phyloP scores from a whole-genome alignment of 1,139 yeast genomes.

The Petasospora rhodanensis region DNA sequence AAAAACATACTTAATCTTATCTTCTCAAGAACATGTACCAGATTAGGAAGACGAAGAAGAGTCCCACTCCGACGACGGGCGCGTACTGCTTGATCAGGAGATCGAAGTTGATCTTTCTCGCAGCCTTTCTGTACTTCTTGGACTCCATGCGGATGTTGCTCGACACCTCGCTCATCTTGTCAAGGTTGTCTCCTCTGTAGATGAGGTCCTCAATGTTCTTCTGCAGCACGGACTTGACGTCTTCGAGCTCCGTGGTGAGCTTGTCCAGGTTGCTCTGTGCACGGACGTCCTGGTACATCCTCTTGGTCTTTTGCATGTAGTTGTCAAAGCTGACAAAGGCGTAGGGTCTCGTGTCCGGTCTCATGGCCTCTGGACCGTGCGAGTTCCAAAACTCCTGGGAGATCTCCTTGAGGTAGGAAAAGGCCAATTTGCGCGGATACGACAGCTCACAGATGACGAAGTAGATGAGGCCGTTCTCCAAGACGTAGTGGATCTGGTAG shows the following conservation, averaged over 20 bases:
- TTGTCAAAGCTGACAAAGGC: conserved; percentile 84
- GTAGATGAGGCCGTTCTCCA: conserved; percentile 62
- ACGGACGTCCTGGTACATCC: conserved; percentile 84
- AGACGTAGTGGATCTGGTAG: conserved; percentile 72
- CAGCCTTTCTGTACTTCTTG: conserved; percentile 82
- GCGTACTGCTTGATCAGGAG: conserved; percentile 85
- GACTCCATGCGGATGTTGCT: conserved; percentile 77
- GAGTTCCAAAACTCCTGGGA: conserved; percentile 77
- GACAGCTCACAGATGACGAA: conserved; percentile 71
- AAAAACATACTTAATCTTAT: too few species aligned
- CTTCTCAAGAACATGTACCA: conserved; percentile 72
- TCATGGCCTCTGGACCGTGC: conserved; percentile 68
- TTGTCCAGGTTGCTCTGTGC: conserved; percentile 86
- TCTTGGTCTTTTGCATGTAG: conserved; percentile 82
- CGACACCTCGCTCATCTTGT: conserved; percentile 87
- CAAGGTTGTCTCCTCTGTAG: conserved; percentile 92
- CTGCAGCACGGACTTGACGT: conserved; percentile 93
- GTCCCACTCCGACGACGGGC: conserved; percentile 70
- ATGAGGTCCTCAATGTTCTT: conserved; percentile 91
- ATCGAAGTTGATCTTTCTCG: conserved; percentile 86
- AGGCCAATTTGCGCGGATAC: conserved; percentile 86
- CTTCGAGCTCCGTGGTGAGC: conserved; percentile 81
- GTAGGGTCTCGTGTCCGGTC: conserved; percentile 70
- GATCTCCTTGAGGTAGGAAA: conserved; percentile 78
- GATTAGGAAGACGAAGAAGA: conserved; percentile 70